phyloP scores from a whole-genome alignment of 2,329 filamentous ascomycete genomes.

The Xylariaceae sp. region DNA sequence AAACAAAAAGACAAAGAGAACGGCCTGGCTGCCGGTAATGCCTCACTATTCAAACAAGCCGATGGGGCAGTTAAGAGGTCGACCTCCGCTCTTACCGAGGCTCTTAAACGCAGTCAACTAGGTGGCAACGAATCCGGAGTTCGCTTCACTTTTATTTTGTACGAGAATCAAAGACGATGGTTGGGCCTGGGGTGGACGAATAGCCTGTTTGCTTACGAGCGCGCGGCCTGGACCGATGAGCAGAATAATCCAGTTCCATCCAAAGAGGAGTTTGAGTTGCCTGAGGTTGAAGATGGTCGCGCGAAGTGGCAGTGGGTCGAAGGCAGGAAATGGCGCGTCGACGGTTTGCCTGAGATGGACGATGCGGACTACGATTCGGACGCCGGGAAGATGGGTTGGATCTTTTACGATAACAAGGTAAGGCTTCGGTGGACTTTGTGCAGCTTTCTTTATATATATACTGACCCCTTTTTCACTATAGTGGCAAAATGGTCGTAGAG shows the following conservation, averaged over 20 bases:
- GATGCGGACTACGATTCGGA: conserved; percentile 51
- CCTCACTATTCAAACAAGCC: conserved; percentile 32
- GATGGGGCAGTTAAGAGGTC: conserved; percentile 32
- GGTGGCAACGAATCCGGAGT: conserved; percentile 67
- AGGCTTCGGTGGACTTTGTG: conserved; percentile 17
- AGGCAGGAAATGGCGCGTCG: conserved; percentile 80
- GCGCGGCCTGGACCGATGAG: conserved; percentile 91
- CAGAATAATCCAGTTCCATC: conserved; percentile 75
- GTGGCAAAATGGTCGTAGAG: conserved; percentile 86
- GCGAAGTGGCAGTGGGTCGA: conserved; percentile 72
- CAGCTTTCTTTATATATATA: conserved; percentile 13
- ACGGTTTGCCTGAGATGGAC: conserved; percentile 58
- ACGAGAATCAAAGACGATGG: conserved; percentile 95
- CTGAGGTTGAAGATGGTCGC: conserved; percentile 56
- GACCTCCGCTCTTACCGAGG: conserved; percentile 31
- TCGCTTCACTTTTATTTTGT: conserved; percentile 92
- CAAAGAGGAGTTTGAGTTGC: conserved; percentile 63
- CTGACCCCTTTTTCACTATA: conserved; percentile 32
- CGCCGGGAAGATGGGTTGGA: conserved; percentile 74
- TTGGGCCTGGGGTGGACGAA: conserved; percentile 92
- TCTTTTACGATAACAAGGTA: conserved; percentile 97
- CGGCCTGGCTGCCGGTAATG: conserved; percentile 20
- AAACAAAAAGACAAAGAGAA: conserved; percentile 26
- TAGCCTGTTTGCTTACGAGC: conserved; percentile 84
- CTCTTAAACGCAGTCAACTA: conserved; percentile 35